phyloP scores from a whole-genome alignment of 192 early-diverging fungal genomes.

The Backusella morwellensis region DNA sequence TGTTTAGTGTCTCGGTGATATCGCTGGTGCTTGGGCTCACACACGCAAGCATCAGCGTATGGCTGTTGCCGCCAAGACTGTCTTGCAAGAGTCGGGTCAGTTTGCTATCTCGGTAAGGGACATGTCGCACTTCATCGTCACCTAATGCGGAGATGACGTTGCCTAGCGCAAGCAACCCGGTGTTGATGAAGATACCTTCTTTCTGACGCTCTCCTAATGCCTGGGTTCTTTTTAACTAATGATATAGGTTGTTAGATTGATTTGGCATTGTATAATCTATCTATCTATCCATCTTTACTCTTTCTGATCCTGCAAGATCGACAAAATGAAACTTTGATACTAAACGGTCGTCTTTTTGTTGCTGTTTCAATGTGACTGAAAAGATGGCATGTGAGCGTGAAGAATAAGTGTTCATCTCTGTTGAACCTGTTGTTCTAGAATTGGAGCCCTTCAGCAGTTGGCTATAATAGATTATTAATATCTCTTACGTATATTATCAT shows the following conservation, averaged over 20 bases:
- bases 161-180: constrained; percentile 91
- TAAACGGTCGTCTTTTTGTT: constrained; percentile 31
- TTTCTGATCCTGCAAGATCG: constrained; percentile 96
- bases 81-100: constrained; percentile 95
- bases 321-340: constrained; percentile 94
- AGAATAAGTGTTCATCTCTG: constrained; percentile 92
- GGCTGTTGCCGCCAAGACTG: constrained; percentile 88
- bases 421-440: constrained; percentile 75
- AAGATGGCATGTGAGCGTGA: constrained; percentile 98
- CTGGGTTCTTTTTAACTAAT: neutral
- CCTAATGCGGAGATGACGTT: constrained; percentile 96
- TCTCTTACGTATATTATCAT: too few species aligned
- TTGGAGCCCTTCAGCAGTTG: constrained; percentile 51
- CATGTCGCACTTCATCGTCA: constrained; percentile 57
- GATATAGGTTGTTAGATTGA: neutral
- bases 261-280: neutral
- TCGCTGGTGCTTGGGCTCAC: constrained; percentile 79
- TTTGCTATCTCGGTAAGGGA: constrained; percentile 96
- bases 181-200: constrained; percentile 96
- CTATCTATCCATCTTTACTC: constrained; percentile 39
- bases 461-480: constrained; percentile 9
- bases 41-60: constrained; percentile 94
- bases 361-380: constrained; percentile 81
- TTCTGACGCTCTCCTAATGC: constrained; percentile 83
- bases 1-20: constrained; percentile 88